A percentile compares a stretch with the other conserved stretches of the same genome.
Conservation (phyloP, 768 basidiomycete genomes). For the Russula ochroleuca region DNA sequence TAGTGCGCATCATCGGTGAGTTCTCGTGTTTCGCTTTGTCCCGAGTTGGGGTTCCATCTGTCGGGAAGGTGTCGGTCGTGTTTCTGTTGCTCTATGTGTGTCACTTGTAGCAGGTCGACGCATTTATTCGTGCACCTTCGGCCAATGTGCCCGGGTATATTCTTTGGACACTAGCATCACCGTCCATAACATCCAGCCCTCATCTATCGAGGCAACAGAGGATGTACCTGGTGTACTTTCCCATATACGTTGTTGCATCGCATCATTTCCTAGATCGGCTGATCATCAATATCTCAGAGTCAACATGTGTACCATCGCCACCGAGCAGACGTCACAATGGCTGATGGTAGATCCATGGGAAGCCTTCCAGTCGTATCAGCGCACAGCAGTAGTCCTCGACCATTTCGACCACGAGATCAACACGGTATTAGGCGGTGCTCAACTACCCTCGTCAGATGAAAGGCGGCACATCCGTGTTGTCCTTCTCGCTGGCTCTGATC, state of each 20-base stretch:
- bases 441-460: constrained; percentile 62
- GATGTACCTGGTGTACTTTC: neutral
- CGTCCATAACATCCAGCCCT: too few relatives aligned
- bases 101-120: neutral
- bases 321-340: constrained; percentile 88
- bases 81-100: neutral
- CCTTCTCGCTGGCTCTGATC: constrained; percentile 95
- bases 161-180: too few relatives aligned
- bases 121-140: neutral
- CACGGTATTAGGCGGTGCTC: constrained; percentile 71
- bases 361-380: constrained; percentile 89
- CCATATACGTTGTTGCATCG: too few relatives aligned
- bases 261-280: neutral
- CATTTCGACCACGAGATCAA: constrained; percentile 97
- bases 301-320: constrained; percentile 83
- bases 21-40: constrained; percentile 7
- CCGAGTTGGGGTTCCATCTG: neutral
- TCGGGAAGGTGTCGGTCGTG: neutral
- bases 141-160: neutral
- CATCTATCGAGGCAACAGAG: neutral
- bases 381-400: constrained; percentile 95
- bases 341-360: constrained; percentile 99
- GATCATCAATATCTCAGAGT: constrained; percentile 44
- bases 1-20: constrained; percentile 83
- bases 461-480: constrained; percentile 76